phyloP scores from a whole-genome alignment of 768 basidiomycete species.

The Leccinum imitatum region DNA sequence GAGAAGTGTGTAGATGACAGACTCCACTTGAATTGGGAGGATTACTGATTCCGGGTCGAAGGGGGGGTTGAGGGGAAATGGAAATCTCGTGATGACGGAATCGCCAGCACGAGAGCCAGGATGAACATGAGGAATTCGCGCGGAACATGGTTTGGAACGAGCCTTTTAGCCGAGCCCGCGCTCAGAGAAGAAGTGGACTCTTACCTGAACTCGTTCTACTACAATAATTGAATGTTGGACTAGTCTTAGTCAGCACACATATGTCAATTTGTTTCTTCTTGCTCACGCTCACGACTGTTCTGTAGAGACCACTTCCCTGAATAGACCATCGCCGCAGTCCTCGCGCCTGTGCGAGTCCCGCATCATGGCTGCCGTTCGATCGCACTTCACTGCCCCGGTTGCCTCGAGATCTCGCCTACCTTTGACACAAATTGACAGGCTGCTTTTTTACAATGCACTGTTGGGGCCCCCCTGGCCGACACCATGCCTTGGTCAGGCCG shows the following conservation, averaged over 20 bases:
- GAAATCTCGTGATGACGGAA: slow-evolving; percentile 21
- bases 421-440: background rate
- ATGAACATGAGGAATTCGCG: slow-evolving; percentile 23
- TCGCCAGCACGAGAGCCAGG: slow-evolving; percentile 11
- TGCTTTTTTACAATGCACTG: slow-evolving; percentile 1
- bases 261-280: background rate
- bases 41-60: slow-evolving; percentile 23
- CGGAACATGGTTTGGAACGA: slow-evolving; percentile 15
- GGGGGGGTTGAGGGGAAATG: slow-evolving; percentile 1
- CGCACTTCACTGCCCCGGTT: background rate
- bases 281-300: background rate
- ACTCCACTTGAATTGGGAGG: slow-evolving; percentile 5
- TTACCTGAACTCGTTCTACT: slow-evolving; percentile 1
- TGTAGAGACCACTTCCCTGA: background rate
- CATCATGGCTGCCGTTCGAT: background rate
- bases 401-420: background rate
- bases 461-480: slow-evolving; percentile 3
- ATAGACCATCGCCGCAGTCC: slow-evolving; percentile 11
- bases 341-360: background rate
- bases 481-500: background rate
- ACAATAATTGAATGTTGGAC: too few relatives aligned
- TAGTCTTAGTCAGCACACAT: slow-evolving; percentile 5
- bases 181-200: background rate
- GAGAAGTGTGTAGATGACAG: slow-evolving; percentile 17
- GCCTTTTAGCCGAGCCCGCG: slow-evolving; percentile 10